These are phyloP conservation scores for Ophiosphaerella korrae DNA, from an alignment of 2,329 filamentous ascomycete genomes.

Conservation along the genomic window DNA sequence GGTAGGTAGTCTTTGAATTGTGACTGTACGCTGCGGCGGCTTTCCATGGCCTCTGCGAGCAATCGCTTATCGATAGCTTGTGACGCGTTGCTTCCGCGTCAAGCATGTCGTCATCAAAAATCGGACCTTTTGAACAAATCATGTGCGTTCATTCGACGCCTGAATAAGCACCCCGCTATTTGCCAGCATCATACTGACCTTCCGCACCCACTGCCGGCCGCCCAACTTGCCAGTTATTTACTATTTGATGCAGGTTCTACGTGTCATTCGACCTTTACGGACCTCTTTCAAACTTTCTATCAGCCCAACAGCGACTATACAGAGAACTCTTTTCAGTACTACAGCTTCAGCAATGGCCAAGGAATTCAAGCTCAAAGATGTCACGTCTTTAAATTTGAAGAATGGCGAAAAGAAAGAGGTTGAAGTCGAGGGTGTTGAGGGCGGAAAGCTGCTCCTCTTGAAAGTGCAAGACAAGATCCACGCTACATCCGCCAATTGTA, in stretches of 20 bases:
- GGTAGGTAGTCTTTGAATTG: too few relatives aligned
- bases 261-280: conserved; percentile 29
- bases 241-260: conserved; percentile 34
- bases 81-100: neutral
- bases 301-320: conserved; percentile 17
- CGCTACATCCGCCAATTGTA: conserved; percentile 82
- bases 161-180: conserved; percentile 8
- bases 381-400: conserved; percentile 74
- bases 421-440: conserved; percentile 87
- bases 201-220: neutral
- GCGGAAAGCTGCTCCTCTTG: conserved; percentile 82
- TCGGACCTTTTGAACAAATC: conserved; percentile 10
- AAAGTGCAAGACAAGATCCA: conserved; percentile 78
- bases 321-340: conserved; percentile 32
- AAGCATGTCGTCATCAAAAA: conserved; percentile 5
- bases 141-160: neutral
- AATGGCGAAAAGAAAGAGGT: conserved; percentile 85
- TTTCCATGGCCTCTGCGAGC: too few relatives aligned
- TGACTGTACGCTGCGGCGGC: too few relatives aligned
- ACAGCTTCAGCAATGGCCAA: conserved; percentile 49
- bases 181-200: conserved; percentile 6
- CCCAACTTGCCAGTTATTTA: neutral
- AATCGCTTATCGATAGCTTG: neutral
- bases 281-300: conserved; percentile 22
- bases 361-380: conserved; percentile 70